Percentiles rank a stretch among this genome's conserved stretches.
Evolutionary conservation across 78 protist species (phyloP).

Genomic region (Fonticula alba): DNA sequence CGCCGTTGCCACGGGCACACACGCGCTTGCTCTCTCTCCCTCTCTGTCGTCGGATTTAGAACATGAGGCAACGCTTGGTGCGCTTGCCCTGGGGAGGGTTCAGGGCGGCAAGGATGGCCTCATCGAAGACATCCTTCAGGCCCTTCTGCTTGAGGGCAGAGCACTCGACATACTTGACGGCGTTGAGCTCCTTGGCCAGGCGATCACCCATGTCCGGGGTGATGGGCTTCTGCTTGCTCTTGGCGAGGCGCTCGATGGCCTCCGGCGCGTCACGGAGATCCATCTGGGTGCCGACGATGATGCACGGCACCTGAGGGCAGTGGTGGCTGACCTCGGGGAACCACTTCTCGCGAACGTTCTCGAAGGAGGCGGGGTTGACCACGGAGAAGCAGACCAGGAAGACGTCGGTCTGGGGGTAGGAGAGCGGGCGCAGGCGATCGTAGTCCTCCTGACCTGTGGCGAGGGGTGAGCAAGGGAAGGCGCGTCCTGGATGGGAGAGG

Average conservation of each 20-base stretch:
- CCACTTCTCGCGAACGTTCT: slow-evolving; percentile 59
- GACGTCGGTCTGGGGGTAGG: slow-evolving; percentile 51
- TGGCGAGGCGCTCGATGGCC: slow-evolving; percentile 13
- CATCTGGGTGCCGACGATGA: slow-evolving; percentile 67
- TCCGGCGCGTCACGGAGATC: slow-evolving; percentile 45
- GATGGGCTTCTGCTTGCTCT: slow-evolving; percentile 9
- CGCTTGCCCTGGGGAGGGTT: slow-evolving; percentile 15
- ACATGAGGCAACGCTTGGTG: slow-evolving; percentile 14
- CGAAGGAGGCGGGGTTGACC: slow-evolving; percentile 41
- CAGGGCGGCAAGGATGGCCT: slow-evolving; percentile 35
- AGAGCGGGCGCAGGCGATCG: slow-evolving; percentile 41
- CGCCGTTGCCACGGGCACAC: too few species aligned
- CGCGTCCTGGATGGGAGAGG: too few species aligned
- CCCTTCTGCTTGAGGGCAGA: slow-evolving; percentile 59
- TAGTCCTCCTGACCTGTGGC: slow-evolving; percentile 23
- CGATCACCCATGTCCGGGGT: slow-evolving; percentile 13
- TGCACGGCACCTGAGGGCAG: slow-evolving; percentile 45
- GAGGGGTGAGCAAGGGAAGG: too few species aligned
- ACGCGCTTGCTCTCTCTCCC: too few species aligned
- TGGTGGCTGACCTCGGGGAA: slow-evolving; percentile 59
- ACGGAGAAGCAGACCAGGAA: slow-evolving; percentile 48
- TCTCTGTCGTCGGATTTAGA: too few species aligned
- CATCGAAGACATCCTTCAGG: slow-evolving; percentile 58
- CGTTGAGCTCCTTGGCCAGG: slow-evolving; percentile 20
- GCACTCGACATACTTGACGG: slow-evolving; percentile 65